Percentiles rank a stretch among this genome's conserved stretches.
These are phyloP conservation scores for Zalerion maritima DNA, from an alignment of 495 filamentous ascomycete genomes.

Conservation along the genomic window DNA sequence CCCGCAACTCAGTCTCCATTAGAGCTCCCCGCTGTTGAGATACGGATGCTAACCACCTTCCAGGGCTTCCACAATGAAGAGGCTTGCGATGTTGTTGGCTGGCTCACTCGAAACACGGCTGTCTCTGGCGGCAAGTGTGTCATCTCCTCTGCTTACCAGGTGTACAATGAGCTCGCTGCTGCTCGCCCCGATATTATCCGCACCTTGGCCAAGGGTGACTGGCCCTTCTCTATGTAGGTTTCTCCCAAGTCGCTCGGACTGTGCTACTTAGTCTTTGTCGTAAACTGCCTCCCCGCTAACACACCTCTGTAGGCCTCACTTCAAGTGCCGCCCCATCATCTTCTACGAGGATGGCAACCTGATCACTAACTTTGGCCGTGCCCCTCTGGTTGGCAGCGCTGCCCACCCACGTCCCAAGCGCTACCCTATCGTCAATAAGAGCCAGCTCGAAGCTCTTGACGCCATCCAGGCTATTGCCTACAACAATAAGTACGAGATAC, in stretches of 20 bases:
- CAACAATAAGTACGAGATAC: constrained; percentile 38
- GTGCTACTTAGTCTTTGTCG: no score
- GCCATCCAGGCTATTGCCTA: constrained; percentile 44
- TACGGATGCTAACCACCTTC: neutral
- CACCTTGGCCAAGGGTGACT: constrained; percentile 40
- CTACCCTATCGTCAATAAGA: constrained; percentile 39
- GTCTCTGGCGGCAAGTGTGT: constrained; percentile 43
- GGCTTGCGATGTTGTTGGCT: constrained; percentile 50
- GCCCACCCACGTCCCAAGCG: constrained; percentile 36
- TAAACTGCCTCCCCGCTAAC: neutral
- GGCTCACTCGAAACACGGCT: constrained; percentile 42
- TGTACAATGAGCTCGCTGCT: constrained; percentile 51
- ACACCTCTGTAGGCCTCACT: constrained; percentile 24
- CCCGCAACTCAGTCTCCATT: neutral
- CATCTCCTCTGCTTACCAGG: constrained; percentile 41
- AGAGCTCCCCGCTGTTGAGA: neutral
- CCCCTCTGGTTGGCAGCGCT: constrained; percentile 40
- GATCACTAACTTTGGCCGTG: constrained; percentile 46
- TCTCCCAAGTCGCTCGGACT: no score
- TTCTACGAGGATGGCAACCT: constrained; percentile 39
- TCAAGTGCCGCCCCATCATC: constrained; percentile 41
- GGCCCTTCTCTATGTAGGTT: constrained; percentile 48
- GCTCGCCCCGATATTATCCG: constrained; percentile 48
- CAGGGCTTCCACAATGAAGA: constrained; percentile 64
- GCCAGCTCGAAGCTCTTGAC: constrained; percentile 48